A percentile compares a stretch with the other conserved stretches of the same genome.
Conservation (phyloP, 805 yeast species). For the Ogataea naganishii region DNA sequence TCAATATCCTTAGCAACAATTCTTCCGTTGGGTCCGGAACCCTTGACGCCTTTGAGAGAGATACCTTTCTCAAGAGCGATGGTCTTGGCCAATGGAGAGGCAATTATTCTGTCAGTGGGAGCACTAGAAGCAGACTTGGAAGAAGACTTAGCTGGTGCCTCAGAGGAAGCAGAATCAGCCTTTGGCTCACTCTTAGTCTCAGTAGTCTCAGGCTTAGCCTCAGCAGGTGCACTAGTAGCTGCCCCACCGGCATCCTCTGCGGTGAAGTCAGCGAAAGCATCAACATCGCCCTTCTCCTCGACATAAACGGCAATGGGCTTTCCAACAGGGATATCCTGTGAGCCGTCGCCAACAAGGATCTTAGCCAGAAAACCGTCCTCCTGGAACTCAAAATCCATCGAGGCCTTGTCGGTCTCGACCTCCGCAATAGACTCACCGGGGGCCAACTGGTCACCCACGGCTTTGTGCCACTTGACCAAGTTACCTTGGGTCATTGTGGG, state of each 20-base stretch:
- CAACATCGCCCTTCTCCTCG: constrained; percentile 74
- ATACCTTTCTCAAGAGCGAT: constrained; percentile 90
- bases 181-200: constrained; percentile 19
- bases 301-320: constrained; percentile 96
- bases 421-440: constrained; percentile 97
- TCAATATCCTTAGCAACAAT: constrained; percentile 89
- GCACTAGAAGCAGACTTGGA: constrained; percentile 29
- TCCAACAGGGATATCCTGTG: constrained; percentile 88
- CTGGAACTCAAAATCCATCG: constrained; percentile 97
- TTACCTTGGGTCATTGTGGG: constrained; percentile 99
- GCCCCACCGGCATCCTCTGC: constrained; percentile 67
- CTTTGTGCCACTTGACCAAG: constrained; percentile 83
- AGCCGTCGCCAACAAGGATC: constrained; percentile 72
- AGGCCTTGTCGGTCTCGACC: constrained; percentile 95
- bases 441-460: constrained; percentile 75
- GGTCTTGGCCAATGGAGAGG: constrained; percentile 92
- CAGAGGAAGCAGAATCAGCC: constrained; percentile 20
- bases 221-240: constrained; percentile 33
- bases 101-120: constrained; percentile 64
- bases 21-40: constrained; percentile 95
- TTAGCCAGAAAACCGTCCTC: constrained; percentile 92
- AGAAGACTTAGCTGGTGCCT: constrained; percentile 24
- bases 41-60: constrained; percentile 74
- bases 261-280: constrained; percentile 82
- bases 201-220: constrained; percentile 26